These are phyloP conservation scores for Taphrina sp. DNA, from an alignment of 1,139 yeast species.

Conservation along the genomic window DNA sequence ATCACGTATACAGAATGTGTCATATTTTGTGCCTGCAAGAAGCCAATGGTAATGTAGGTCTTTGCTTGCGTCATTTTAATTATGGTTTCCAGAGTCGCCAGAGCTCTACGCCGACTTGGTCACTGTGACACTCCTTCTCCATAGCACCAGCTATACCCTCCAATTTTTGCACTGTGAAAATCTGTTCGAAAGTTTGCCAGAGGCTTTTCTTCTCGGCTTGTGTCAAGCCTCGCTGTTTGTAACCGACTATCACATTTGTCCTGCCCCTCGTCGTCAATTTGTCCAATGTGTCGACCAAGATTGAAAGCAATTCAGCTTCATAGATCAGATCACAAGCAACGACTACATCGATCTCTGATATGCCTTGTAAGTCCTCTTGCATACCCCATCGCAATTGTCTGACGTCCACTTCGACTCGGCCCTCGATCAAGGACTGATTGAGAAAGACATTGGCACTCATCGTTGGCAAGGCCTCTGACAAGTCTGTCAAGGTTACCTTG, in stretches of 20 bases:
- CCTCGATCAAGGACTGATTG: background rate
- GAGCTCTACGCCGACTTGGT: conserved; percentile 18
- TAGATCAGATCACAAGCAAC: conserved; percentile 38
- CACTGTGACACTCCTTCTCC: conserved; percentile 14
- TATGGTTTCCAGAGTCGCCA: conserved; percentile 14
- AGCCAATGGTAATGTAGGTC: no score
- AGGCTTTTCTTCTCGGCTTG: conserved; percentile 30
- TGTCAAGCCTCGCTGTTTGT: conserved; percentile 37
- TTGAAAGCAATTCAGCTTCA: conserved; percentile 34
- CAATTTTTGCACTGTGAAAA: conserved; percentile 19
- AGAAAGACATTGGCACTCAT: conserved; percentile 30
- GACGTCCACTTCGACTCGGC: conserved; percentile 9
- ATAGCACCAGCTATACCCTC: conserved; percentile 3
- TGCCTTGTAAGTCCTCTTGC: background rate
- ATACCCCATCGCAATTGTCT: conserved; percentile 33
- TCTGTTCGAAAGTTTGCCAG: conserved; percentile 30
- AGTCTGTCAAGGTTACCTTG: conserved; percentile 32
- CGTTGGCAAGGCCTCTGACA: conserved; percentile 36
- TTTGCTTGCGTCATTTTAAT: background rate
- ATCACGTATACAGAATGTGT: no score
- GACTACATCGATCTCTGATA: conserved; percentile 28
- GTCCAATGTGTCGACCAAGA: conserved; percentile 33
- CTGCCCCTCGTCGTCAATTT: conserved; percentile 25
- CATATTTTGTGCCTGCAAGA: no score
- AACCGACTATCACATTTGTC: conserved; percentile 36